These are phyloP conservation scores for Neurospora cerealis DNA, from an alignment of 495 filamentous ascomycete genomes.

Conservation along the genomic window DNA sequence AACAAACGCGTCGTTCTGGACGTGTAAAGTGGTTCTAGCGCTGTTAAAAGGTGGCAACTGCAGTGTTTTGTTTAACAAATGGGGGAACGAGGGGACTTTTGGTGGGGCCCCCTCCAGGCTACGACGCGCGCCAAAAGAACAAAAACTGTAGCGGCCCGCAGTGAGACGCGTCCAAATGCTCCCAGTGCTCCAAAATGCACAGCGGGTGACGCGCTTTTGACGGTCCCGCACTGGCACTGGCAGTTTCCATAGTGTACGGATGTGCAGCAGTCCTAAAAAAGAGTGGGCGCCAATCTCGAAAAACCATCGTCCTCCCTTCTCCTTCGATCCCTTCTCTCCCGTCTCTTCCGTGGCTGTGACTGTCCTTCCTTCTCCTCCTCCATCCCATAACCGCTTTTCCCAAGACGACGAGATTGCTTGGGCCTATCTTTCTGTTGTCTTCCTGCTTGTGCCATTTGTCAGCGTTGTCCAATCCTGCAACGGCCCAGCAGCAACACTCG, in stretches of 20 bases:
- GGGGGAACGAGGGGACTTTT: background rate
- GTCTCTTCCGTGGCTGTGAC: background rate
- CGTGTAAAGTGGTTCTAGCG: background rate
- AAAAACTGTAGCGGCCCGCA: background rate
- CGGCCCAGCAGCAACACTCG: background rate
- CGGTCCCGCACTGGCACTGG: background rate
- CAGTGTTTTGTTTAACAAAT: background rate
- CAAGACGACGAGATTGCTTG: background rate
- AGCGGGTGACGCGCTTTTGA: background rate
- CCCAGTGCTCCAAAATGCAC: background rate
- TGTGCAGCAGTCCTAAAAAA: background rate
- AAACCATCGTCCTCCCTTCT: background rate
- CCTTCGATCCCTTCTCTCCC: background rate
- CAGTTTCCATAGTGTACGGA: background rate
- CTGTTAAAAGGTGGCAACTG: background rate
- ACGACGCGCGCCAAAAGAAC: background rate
- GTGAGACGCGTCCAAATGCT: background rate
- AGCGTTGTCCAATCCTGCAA: background rate
- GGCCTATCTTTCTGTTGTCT: background rate
- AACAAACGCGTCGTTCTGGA: background rate
- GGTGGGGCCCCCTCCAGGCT: background rate
- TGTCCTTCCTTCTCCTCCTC: constrained; percentile 4
- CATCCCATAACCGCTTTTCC: background rate
- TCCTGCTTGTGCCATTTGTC: background rate
- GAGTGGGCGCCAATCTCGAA: background rate